Evolutionary conservation across 495 filamentous ascomycete genomes (phyloP), one percentile per base, ranked within the genome.

Genomic region (Cercophora newfieldiana): DNA sequence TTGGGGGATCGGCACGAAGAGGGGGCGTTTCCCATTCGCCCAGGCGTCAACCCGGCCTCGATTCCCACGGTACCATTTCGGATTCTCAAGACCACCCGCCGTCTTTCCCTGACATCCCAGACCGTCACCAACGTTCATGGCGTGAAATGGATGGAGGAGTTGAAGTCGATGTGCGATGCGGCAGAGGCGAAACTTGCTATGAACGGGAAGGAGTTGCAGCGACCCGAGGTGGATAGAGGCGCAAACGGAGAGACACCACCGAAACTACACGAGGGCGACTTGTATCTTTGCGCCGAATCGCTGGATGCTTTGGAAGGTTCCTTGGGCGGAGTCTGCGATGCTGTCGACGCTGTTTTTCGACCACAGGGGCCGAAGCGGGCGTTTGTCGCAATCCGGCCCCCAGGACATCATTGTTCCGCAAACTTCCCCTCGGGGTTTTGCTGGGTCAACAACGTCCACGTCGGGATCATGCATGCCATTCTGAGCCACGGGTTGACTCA

Each of bases 361-460:
- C 77, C 82, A 4, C 79, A 80, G 7, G 83, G 86, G 14, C 83
- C 87, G 5, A 86, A 85, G 59, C 88, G 90, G 44, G 91, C 92
- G 2, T 99, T 94, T 77, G 91, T 96, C 68, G 79, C 77, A 26
- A 87, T 94, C 65, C 86, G 93, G 18, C 93, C 93, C 26, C 93
- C 93, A 1, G 95, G 95, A 7, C 95, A 99, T 70, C 95, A 99
- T 73, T 99, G 95, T 77, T 95, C 94, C 4, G 87, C 92, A 3
- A 84, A 87, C 47, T 86, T 89, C 64, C 95, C 95, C 0, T 97
- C 93, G 1, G 95, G 95, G 1, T 99, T 99, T 75, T 99, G 95
- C 78, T 99, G 95, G 95, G 76, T 99, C 62, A 99, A 99, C 76
- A 99, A 99, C 74, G 92, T 98, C 7, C 94, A 97, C 73, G 92